Evolutionary conservation across 495 filamentous ascomycete species (phyloP).

Genomic region (Penicillium silybi): DNA sequence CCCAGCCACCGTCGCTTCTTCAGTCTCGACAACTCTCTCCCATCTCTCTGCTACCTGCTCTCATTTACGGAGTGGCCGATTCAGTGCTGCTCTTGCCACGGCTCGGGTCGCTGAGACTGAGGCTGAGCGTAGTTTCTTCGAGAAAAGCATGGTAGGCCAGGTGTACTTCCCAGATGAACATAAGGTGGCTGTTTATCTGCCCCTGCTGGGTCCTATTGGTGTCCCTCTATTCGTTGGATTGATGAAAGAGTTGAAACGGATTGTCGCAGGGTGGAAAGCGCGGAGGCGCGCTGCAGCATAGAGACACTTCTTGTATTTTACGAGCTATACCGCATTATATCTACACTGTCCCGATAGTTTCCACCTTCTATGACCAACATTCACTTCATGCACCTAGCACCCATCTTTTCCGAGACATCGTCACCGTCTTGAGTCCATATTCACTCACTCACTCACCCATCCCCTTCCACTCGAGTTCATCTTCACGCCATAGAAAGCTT

Average conservation of each 20-base stretch:
- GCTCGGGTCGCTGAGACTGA: conserved; percentile 81
- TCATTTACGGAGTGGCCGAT: conserved; percentile 61
- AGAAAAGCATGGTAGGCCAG: conserved; percentile 98
- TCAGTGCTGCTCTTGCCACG: conserved; percentile 66
- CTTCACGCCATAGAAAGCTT: too few relatives aligned
- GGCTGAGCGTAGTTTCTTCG: conserved; percentile 94
- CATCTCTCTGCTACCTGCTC: conserved; percentile 75
- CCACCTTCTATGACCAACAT: neutral
- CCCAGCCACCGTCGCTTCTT: conserved; percentile 77
- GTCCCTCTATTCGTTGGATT: conserved; percentile 83
- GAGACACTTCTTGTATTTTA: conserved; percentile 1
- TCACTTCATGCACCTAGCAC: neutral
- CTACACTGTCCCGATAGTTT: neutral
- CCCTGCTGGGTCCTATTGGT: conserved; percentile 84
- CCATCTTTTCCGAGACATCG: too few relatives aligned
- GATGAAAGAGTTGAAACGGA: conserved; percentile 69
- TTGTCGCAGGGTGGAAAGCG: conserved; percentile 38
- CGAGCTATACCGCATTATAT: neutral
- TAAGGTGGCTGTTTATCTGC: conserved; percentile 95
- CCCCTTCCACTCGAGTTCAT: neutral
- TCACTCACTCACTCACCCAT: neutral
- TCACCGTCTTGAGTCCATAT: too few relatives aligned
- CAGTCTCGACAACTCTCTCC: conserved; percentile 72
- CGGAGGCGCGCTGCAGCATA: conserved; percentile 10
- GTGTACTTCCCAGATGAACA: conserved; percentile 98